Evolutionary conservation across 2,329 filamentous ascomycete species (phyloP).

Genomic region (Teratosphaeria gauchensis): DNA sequence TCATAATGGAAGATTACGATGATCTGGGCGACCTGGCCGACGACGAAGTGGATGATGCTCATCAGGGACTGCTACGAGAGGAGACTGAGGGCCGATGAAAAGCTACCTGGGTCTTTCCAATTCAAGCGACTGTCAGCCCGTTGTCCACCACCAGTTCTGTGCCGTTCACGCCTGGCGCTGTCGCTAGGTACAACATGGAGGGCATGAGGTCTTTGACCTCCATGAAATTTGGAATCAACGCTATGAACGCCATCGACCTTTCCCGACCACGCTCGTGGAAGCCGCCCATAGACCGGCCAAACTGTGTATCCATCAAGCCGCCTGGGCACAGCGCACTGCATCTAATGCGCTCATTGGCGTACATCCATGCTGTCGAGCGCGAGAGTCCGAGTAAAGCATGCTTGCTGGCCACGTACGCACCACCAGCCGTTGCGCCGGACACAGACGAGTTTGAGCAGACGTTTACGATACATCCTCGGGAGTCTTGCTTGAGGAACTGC

Average conservation of each 20-base stretch:
- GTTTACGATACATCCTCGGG: slow-evolving; percentile 45
- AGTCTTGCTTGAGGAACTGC: slow-evolving; percentile 41
- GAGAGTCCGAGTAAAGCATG: slow-evolving; percentile 47
- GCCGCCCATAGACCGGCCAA: not conserved
- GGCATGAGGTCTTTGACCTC: not conserved
- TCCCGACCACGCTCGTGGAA: not conserved
- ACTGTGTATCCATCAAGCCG: not conserved
- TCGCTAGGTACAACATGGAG: not conserved
- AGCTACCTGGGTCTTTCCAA: not conserved
- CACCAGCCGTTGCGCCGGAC: not conserved
- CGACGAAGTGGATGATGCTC: not conserved
- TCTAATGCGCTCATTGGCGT: slow-evolving; percentile 43
- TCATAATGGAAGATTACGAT: slow-evolving; percentile 4
- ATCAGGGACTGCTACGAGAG: not conserved
- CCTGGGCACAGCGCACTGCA: slow-evolving; percentile 51
- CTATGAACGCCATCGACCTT: not conserved
- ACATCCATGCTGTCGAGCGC: slow-evolving; percentile 44
- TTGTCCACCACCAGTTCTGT: not conserved
- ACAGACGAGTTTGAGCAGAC: slow-evolving; percentile 32
- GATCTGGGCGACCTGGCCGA: not conserved
- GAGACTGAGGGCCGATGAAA: not conserved
- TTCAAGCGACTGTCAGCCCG: not conserved
- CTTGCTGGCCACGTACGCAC: slow-evolving; percentile 43
- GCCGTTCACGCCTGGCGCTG: not conserved
- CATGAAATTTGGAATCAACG: not conserved